Evolutionary conservation across 306 rosid genomes (phyloP).

Genomic region (Pyrus communis): DNA sequence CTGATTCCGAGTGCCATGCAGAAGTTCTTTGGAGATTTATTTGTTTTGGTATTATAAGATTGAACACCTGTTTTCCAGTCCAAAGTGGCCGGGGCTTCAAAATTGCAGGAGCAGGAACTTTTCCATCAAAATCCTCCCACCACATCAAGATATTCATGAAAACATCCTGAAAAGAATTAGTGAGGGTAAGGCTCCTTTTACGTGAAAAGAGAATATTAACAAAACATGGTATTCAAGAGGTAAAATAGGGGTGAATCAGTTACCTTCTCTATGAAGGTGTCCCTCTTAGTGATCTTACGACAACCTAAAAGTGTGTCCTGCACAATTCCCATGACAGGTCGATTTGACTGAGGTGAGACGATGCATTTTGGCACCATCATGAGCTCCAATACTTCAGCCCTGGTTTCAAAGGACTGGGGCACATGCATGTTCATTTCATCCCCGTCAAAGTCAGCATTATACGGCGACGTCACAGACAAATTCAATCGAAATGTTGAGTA

Average conservation of each 20-base stretch:
- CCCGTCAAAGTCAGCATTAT: slow-evolving; percentile 98
- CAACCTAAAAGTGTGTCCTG: slow-evolving; percentile 92
- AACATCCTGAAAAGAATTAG: slow-evolving; percentile 62
- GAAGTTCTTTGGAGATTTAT: slow-evolving; percentile 83
- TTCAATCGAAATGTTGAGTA: slow-evolving; percentile 92
- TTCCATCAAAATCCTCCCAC: slow-evolving; percentile 99
- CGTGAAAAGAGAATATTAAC: neutral
- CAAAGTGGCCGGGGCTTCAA: slow-evolving; percentile 95
- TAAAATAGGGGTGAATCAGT: neutral
- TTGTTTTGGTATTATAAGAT: slow-evolving; percentile 90
- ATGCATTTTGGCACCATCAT: slow-evolving; percentile 99
- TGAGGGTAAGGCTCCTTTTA: slow-evolving; percentile 16
- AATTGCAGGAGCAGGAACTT: slow-evolving; percentile 89
- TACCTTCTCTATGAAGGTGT: slow-evolving; percentile 90
- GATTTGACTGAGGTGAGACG: slow-evolving; percentile 91
- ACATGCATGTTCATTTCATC: slow-evolving; percentile 99
- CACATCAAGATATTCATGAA: slow-evolving; percentile 99
- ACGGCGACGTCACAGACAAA: slow-evolving; percentile 90
- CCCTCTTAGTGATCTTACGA: slow-evolving; percentile 94
- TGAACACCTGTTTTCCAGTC: slow-evolving; percentile 98
- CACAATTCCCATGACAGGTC: slow-evolving; percentile 99
- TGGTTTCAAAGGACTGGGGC: slow-evolving; percentile 98
- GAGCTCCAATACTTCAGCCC: slow-evolving; percentile 98
- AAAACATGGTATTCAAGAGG: slow-evolving; percentile 3
- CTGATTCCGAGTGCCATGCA: slow-evolving; percentile 86